Evolutionary conservation across 2,329 filamentous ascomycete genomes (phyloP).

Genomic region (Waltergamsia citrina): DNA sequence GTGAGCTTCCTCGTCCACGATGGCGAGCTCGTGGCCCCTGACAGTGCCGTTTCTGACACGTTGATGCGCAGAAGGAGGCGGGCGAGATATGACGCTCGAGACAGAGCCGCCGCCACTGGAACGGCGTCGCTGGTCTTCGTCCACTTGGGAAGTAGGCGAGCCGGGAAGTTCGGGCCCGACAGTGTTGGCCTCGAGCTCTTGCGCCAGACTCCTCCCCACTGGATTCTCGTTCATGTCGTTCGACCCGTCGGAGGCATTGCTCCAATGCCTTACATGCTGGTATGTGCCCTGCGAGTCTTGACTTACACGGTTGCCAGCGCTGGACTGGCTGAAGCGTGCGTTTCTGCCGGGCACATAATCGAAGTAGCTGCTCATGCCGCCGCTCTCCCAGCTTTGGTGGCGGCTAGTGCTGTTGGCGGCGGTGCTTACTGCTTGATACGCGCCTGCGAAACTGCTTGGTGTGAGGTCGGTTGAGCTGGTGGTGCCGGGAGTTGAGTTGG

Average conservation of each 20-base stretch:
- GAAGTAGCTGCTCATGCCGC: conserved; percentile 18
- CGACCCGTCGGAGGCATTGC: conserved; percentile 31
- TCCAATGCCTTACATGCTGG: conserved; percentile 28
- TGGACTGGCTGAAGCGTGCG: conserved; percentile 11
- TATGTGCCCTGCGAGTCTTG: conserved; percentile 26
- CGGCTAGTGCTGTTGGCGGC: conserved; percentile 11
- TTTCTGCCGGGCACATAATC: conserved; percentile 10
- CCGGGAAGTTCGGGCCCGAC: conserved; percentile 26
- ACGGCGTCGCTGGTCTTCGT: conserved; percentile 14
- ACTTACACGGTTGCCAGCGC: conserved; percentile 16
- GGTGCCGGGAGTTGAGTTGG: conserved; percentile 6
- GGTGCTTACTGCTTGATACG: conserved; percentile 16
- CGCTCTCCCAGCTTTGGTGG: conserved; percentile 17
- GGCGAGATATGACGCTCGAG: conserved; percentile 1
- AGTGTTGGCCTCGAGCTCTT: conserved; percentile 27
- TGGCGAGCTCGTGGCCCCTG: conserved; percentile 8
- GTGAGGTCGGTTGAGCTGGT: conserved; percentile 18
- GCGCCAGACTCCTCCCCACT: conserved; percentile 14
- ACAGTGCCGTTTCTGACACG: not conserved
- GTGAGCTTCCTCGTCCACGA: conserved; percentile 36
- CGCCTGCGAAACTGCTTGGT: conserved; percentile 11
- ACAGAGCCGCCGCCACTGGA: conserved; percentile 14
- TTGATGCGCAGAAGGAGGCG: not conserved
- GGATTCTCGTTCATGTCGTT: conserved; percentile 7
- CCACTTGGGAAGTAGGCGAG: conserved; percentile 12